A percentile compares a stretch with the other conserved stretches of the same genome.
Conservation (phyloP, 2,329 filamentous ascomycete genomes). For the Tolypocladium endophyticum region DNA sequence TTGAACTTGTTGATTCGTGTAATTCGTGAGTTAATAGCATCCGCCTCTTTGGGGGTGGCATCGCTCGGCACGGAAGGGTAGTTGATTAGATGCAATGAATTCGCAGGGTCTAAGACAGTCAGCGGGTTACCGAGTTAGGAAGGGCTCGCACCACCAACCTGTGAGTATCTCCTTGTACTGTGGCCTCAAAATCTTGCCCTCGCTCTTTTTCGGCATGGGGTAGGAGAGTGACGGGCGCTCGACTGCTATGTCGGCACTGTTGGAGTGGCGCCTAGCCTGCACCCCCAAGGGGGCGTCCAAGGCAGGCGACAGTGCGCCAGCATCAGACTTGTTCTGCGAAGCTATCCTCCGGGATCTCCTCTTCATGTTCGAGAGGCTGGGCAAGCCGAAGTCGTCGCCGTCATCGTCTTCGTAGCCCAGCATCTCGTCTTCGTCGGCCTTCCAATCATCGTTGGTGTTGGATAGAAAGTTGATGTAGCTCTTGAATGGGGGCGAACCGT, state of each 20-base stretch:
- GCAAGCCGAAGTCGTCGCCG: constrained; percentile 90
- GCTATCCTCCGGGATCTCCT: constrained; percentile 51
- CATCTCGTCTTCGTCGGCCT: constrained; percentile 64
- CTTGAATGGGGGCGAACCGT: constrained; percentile 55
- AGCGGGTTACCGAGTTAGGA: neutral
- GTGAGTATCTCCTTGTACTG: constrained; percentile 95
- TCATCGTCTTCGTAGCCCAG: constrained; percentile 76
- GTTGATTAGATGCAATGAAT: constrained; percentile 87
- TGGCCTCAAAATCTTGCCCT: constrained; percentile 90
- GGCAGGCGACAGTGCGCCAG: constrained; percentile 22
- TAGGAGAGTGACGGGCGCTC: constrained; percentile 77
- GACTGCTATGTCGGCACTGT: constrained; percentile 90
- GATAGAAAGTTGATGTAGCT: constrained; percentile 75
- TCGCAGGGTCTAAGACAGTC: constrained; percentile 59
- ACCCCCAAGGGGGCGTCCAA: constrained; percentile 26
- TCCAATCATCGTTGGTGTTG: constrained; percentile 76
- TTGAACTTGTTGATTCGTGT: constrained; percentile 98
- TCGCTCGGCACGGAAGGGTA: constrained; percentile 66
- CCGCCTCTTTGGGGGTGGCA: constrained; percentile 72
- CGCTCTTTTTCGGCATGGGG: constrained; percentile 76
- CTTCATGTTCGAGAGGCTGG: constrained; percentile 85
- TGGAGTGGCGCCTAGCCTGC: constrained; percentile 52
- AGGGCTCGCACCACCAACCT: constrained; percentile 30
- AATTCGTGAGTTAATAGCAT: constrained; percentile 78
- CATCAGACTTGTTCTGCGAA: constrained; percentile 23